phyloP scores from a whole-genome alignment of 2,329 filamentous ascomycete genomes.

The Elsinoe batatas region DNA sequence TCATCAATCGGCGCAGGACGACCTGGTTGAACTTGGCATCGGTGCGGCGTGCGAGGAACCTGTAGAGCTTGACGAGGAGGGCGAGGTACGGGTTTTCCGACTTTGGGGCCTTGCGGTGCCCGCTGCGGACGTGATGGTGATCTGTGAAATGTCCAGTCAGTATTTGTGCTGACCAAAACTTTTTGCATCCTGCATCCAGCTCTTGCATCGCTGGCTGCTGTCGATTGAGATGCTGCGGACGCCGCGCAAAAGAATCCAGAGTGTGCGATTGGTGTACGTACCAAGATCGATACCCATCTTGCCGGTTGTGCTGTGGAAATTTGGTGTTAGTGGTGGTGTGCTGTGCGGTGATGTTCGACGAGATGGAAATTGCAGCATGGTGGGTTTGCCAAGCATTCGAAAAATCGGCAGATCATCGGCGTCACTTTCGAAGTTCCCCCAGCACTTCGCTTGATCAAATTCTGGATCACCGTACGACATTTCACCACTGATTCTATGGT shows the following conservation, averaged over 20 bases:
- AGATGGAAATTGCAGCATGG: constrained; percentile 12
- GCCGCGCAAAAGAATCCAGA: neutral
- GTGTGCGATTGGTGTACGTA: constrained; percentile 8
- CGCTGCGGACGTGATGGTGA: constrained; percentile 58
- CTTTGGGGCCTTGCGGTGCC: constrained; percentile 70
- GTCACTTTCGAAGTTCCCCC: neutral
- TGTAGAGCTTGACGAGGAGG: constrained; percentile 72
- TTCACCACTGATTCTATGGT: neutral
- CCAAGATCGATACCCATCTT: constrained; percentile 17
- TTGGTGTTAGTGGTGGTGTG: constrained; percentile 1
- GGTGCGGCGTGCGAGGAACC: constrained; percentile 53
- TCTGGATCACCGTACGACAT: neutral
- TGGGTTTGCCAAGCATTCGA: constrained; percentile 13
- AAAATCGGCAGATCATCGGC: constrained; percentile 10
- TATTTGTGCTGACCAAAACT: constrained; percentile 3
- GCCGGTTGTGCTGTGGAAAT: constrained; percentile 8
- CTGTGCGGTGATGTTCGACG: constrained; percentile 3
- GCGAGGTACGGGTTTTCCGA: constrained; percentile 37
- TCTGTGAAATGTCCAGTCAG: constrained; percentile 51
- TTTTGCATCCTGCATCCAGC: neutral
- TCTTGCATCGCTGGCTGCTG: neutral
- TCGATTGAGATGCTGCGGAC: neutral
- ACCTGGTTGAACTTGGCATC: constrained; percentile 98
- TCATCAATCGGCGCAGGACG: constrained; percentile 92
- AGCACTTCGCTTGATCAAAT: neutral